Conservation (phyloP, 495 filamentous ascomycete genomes). For the Oidiodendron maius region DNA sequence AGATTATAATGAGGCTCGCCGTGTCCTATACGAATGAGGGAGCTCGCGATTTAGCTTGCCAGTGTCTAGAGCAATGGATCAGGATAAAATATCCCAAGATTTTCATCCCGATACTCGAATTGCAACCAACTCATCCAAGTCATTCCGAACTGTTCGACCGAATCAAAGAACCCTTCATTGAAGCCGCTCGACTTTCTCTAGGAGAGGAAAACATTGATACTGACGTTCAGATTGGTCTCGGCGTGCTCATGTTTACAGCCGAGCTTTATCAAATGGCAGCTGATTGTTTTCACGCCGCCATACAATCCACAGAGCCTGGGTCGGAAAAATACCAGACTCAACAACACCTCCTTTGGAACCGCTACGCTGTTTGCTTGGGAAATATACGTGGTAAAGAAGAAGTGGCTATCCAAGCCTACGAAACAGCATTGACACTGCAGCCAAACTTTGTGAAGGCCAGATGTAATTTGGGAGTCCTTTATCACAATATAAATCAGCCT, state of each 20-base stretch:
- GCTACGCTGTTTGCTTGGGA: conserved; percentile 90
- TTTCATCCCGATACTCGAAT: conserved; percentile 57
- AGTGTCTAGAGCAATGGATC: conserved; percentile 94
- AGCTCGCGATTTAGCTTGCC: conserved; percentile 93
- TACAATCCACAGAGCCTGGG: conserved; percentile 75
- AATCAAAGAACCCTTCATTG: conserved; percentile 84
- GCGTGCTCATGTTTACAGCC: conserved; percentile 94
- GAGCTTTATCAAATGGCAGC: conserved; percentile 98
- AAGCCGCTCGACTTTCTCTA: conserved; percentile 85
- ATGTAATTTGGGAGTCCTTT: conserved; percentile 93
- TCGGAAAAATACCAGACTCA: conserved; percentile 67
- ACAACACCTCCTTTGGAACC: conserved; percentile 94
- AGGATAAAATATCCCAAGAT: conserved; percentile 84
- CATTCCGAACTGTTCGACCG: conserved; percentile 83
- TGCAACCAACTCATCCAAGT: conserved; percentile 86
- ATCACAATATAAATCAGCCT: conserved; percentile 95
- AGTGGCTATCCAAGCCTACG: conserved; percentile 94
- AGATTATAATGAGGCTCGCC: conserved; percentile 91
- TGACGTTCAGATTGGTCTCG: conserved; percentile 94
- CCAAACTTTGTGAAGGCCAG: conserved; percentile 94
- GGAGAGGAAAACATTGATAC: conserved; percentile 79
- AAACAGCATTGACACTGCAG: conserved; percentile 78
- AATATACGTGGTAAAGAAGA: conserved; percentile 81
- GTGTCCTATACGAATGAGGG: conserved; percentile 99
- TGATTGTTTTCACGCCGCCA: conserved; percentile 91